Evolutionary conservation across 768 basidiomycete species (phyloP).

Genomic region (Rhizopogon rudus): DNA sequence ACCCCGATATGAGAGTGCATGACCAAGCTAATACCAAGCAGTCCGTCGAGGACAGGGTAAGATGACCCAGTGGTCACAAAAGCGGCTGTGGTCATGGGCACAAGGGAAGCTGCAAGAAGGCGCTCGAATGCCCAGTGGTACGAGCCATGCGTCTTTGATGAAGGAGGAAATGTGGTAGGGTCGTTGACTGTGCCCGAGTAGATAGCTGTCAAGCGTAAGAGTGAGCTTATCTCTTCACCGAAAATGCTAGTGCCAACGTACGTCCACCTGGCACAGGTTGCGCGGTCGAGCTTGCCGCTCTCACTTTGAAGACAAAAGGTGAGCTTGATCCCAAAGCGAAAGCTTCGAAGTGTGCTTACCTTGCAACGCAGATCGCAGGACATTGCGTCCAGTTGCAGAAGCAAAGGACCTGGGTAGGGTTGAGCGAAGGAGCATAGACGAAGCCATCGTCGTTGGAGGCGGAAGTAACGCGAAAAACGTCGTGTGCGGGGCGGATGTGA

Average conservation of each 20-base stretch:
- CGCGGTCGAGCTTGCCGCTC: conserved; percentile 31
- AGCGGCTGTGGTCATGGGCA: conserved; percentile 85
- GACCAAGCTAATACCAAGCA: conserved; percentile 82
- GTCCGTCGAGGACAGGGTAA: conserved; percentile 85
- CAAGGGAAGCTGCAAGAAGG: conserved; percentile 77
- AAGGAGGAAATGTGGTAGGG: conserved; percentile 82
- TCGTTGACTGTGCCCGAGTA: conserved; percentile 94
- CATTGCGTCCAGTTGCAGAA: conserved; percentile 32
- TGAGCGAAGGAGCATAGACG: conserved; percentile 44
- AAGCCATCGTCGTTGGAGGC: conserved; percentile 37
- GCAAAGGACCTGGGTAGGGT: conserved; percentile 40
- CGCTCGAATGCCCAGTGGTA: conserved; percentile 95
- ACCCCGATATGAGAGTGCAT: conserved; percentile 97
- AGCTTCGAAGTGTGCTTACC: conserved; percentile 25
- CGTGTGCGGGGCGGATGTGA: too few relatives aligned
- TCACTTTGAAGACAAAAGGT: conserved; percentile 25
- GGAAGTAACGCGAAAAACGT: conserved; percentile 27
- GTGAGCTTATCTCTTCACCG: not conserved
- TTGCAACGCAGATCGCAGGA: conserved; percentile 35
- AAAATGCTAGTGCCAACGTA: not conserved
- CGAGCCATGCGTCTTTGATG: conserved; percentile 80
- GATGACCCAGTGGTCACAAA: conserved; percentile 71
- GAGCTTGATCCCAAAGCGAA: not conserved
- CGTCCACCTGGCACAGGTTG: conserved; percentile 53
- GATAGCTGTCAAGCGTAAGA: conserved; percentile 48